Base-by-base conservation (phyloP, 345 rosid species). In the Moringa oleifera region DNA sequence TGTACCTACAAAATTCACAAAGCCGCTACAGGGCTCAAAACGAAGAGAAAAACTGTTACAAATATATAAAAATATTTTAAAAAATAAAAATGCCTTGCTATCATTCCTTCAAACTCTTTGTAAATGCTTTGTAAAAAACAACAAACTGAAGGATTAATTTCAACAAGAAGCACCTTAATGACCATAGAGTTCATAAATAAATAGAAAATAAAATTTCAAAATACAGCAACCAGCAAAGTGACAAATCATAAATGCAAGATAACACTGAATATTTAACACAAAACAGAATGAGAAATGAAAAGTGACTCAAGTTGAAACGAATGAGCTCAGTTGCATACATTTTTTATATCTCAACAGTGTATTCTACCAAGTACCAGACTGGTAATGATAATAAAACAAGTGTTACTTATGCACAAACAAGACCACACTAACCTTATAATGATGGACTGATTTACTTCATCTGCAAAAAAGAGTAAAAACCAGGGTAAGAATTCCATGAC, bases 361-460 rank as follows among this genome's bases (percentile, higher is more conserved):
- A 1, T 65, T 55, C 37, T 33, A 33, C 37, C 37, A 33, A 4
- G 37, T 33, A 33, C 37, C 37, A 5, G 5, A 33, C 37, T 33
- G 11, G 37, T 33, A 33, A 33, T 33, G 11, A n/a, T n/a, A 33
- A 33, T 33, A 11, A 33, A 4, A 33, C 11, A 33, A 33, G 11
- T 33, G 37, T 33, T 33, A 33, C 37, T 33, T 33, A 4, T 5
- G 5, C 37, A 33, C 6, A 4, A 33, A 33, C n/a, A n/a, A n/a
- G n/a, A n/a, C 5, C 11, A 33, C 11, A 33, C 37, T 33, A 11
- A 33, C 37, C 99, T 94, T 84, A 94, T 94, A 63, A 94, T 94
- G 76, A 94, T 90, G 52, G 99, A 90, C 81, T 90, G 97, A 74
- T 94, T 90, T 57, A 94, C 97, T 85, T 94, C 99, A 86, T 94